A percentile compares a stretch with the other conserved stretches of the same genome.
Conservation (phyloP, 2,329 filamentous ascomycete species). For the Diaporthe nobilis region DNA sequence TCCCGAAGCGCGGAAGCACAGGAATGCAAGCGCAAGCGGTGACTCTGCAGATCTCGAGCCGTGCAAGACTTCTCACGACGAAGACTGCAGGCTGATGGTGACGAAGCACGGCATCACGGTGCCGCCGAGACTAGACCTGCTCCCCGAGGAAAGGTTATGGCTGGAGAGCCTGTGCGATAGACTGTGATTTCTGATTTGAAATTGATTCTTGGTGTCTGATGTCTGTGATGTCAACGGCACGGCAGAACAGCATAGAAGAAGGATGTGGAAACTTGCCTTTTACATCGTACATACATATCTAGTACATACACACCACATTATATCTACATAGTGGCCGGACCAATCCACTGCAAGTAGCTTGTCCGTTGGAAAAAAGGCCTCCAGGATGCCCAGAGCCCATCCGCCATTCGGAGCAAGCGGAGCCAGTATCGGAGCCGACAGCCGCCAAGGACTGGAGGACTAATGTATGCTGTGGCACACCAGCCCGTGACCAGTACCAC, state of each 20-base stretch:
- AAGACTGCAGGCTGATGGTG: constrained; percentile 13
- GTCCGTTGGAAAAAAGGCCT: background rate
- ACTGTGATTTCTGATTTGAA: background rate
- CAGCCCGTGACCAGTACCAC: background rate
- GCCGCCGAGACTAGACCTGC: constrained; percentile 22
- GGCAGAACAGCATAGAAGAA: background rate
- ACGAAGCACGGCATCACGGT: constrained; percentile 28
- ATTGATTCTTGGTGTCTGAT: background rate
- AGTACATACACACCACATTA: background rate
- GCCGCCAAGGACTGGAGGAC: background rate
- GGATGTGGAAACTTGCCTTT: background rate
- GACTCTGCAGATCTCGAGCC: background rate
- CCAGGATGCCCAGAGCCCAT: background rate
- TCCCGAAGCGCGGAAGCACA: background rate
- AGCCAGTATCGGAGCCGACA: background rate
- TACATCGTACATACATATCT: background rate
- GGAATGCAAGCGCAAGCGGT: background rate
- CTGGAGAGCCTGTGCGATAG: constrained; percentile 30
- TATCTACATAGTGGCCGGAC: background rate
- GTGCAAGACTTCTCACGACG: constrained; percentile 12
- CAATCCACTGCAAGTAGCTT: background rate
- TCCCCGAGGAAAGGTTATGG: constrained; percentile 30
- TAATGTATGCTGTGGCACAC: constrained; percentile 26
- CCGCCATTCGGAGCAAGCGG: background rate
- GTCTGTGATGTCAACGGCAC: background rate